A percentile compares a stretch with the other conserved stretches of the same genome.
phyloP scores from a whole-genome alignment of 2,329 filamentous ascomycete species.

The Acrocalymma vagum region DNA sequence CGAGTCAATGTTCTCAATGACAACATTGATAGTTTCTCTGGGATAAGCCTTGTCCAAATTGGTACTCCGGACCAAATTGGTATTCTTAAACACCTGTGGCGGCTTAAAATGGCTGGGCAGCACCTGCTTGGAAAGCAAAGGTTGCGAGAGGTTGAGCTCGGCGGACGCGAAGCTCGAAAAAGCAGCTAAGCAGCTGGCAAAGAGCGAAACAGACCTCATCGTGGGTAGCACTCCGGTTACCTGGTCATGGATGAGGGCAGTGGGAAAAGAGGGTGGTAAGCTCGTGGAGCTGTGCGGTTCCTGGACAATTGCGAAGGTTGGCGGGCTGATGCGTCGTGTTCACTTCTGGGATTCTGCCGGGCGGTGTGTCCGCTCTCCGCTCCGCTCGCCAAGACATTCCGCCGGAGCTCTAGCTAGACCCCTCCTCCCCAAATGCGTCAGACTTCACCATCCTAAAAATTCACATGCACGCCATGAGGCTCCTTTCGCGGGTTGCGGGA shows the following conservation, averaged over 20 bases:
- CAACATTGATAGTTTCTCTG: conserved; percentile 90
- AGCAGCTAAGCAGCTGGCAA: conserved; percentile 58
- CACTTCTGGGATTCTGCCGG: conserved; percentile 38
- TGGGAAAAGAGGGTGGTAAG: conserved; percentile 10
- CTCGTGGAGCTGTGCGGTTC: conserved; percentile 21
- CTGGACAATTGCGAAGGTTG: conserved; percentile 24
- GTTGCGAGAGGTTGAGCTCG: conserved; percentile 67
- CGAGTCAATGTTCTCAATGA: conserved; percentile 86
- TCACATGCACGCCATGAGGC: conserved; percentile 29
- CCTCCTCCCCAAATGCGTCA: conserved; percentile 11
- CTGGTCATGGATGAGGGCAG: conserved; percentile 41
- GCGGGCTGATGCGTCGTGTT: conserved; percentile 49
- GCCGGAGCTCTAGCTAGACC: conserved; percentile 21
- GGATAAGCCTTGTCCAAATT: conserved; percentile 94
- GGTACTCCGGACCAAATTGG: conserved; percentile 87
- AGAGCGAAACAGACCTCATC: conserved; percentile 50
- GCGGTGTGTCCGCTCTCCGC: conserved; percentile 26
- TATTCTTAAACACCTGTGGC: conserved; percentile 91
- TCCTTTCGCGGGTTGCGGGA: conserved; percentile 23
- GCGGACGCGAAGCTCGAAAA: conserved; percentile 68
- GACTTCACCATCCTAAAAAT: conserved; percentile 4
- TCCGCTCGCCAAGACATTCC: conserved; percentile 25
- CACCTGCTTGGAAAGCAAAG: conserved; percentile 61
- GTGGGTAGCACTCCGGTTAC: conserved; percentile 38
- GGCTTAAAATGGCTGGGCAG: conserved; percentile 73